Evolutionary conservation across 2,329 filamentous ascomycete genomes (phyloP).

Genomic region (Fusarium vanettenii): DNA sequence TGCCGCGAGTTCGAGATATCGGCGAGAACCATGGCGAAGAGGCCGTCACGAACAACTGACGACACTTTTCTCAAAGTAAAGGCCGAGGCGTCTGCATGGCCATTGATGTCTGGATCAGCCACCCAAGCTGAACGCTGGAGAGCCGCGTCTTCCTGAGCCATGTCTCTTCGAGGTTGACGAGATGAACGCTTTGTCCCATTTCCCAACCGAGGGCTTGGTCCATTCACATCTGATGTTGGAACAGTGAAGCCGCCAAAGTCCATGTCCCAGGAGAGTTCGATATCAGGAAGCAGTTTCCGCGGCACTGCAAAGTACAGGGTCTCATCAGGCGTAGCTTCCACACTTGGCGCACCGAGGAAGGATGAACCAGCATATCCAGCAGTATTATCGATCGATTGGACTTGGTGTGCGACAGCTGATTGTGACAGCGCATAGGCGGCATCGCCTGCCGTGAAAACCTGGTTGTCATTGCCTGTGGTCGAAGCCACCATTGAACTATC

Average conservation of each 20-base stretch:
- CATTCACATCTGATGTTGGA: conserved; percentile 18
- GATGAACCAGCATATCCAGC: conserved; percentile 30
- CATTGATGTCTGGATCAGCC: conserved; percentile 20
- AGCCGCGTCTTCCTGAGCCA: conserved; percentile 8
- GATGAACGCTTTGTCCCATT: conserved; percentile 30
- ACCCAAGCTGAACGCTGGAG: conserved; percentile 33
- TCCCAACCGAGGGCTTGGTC: conserved; percentile 18
- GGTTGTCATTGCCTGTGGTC: conserved; percentile 29
- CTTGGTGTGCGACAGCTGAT: conserved; percentile 21
- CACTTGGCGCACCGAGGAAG: conserved; percentile 24
- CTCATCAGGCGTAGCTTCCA: conserved; percentile 27
- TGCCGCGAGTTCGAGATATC: conserved; percentile 32
- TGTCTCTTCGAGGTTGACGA: conserved; percentile 26
- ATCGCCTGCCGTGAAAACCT: conserved; percentile 29
- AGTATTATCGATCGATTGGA: conserved; percentile 20
- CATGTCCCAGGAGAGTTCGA: conserved; percentile 36
- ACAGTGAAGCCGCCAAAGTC: conserved; percentile 31
- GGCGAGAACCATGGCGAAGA: conserved; percentile 41
- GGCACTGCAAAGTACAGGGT: conserved; percentile 26
- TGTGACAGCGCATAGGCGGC: conserved; percentile 27
- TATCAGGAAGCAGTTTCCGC: conserved; percentile 30
- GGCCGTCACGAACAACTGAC: conserved; percentile 33
- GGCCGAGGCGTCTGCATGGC: conserved; percentile 6
- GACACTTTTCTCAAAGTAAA: conserved; percentile 11
- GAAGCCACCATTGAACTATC: conserved; percentile 38